phyloP scores from a whole-genome alignment of 257 asterid genomes.

The Solanum piurae region DNA sequence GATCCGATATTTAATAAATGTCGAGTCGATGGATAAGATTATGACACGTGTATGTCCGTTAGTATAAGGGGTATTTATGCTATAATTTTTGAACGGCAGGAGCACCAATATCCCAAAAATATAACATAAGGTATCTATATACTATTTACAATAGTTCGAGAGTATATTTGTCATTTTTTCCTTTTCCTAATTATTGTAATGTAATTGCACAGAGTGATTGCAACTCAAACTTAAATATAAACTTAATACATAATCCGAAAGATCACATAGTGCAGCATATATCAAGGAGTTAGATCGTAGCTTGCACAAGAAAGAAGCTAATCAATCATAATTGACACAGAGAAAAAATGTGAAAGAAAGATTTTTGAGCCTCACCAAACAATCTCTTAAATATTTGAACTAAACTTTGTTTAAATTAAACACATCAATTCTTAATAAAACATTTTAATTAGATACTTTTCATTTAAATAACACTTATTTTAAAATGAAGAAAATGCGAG shows the following conservation, averaged over 20 bases:
- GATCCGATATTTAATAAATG: too few relatives aligned
- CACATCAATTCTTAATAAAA: neutral
- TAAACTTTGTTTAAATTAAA: neutral
- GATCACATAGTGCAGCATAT: neutral
- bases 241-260: neutral
- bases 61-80: too few relatives aligned
- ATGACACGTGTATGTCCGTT: too few relatives aligned
- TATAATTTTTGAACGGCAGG: too few relatives aligned
- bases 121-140: too few relatives aligned
- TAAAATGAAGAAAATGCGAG: accelerated
- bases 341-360: neutral
- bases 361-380: neutral
- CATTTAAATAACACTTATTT: neutral
- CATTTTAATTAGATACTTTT: neutral
- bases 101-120: too few relatives aligned
- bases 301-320: neutral
- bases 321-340: too few relatives aligned
- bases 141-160: accelerated
- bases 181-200: neutral
- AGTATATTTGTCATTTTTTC: too few relatives aligned
- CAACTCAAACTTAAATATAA: neutral
- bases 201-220: neutral
- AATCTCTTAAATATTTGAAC: neutral
- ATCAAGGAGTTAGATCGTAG: neutral
- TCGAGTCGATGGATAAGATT: too few relatives aligned